Conservation (phyloP, 2,329 filamentous ascomycete species). For the Sporothrix brasiliensis region DNA sequence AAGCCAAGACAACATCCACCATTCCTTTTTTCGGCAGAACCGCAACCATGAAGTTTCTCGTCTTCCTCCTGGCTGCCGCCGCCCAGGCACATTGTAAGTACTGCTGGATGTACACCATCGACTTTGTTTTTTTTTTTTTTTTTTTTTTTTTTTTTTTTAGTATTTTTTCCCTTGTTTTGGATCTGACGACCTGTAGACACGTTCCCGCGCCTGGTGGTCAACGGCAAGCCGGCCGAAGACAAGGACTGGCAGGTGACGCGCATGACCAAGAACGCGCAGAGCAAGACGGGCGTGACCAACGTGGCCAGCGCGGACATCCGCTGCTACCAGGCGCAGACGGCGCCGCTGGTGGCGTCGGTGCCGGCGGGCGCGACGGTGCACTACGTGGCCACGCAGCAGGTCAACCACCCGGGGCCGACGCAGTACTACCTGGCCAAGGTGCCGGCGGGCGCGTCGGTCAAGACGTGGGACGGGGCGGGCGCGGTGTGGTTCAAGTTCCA, state of each 20-base stretch:
- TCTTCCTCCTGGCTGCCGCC: constrained; percentile 37
- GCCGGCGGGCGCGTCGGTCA: constrained; percentile 42
- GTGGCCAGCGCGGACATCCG: constrained; percentile 40
- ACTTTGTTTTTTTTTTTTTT: background rate
- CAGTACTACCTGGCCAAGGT: constrained; percentile 46
- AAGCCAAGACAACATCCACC: constrained; percentile 5
- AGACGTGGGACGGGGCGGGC: constrained; percentile 43
- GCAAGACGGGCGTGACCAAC: constrained; percentile 41
- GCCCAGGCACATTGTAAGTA: constrained; percentile 39
- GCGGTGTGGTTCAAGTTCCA: constrained; percentile 48
- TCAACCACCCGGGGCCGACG: constrained; percentile 47
- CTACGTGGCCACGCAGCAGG: constrained; percentile 45
- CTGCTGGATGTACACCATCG: background rate
- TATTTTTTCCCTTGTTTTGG: no score
- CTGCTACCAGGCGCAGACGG: constrained; percentile 39
- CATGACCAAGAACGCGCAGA: constrained; percentile 45
- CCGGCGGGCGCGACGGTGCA: constrained; percentile 46
- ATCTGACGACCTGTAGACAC: constrained; percentile 32
- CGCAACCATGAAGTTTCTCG: constrained; percentile 36
- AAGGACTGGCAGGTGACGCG: constrained; percentile 40
- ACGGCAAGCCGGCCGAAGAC: constrained; percentile 36
- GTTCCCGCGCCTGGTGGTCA: constrained; percentile 35
- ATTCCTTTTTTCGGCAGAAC: background rate
- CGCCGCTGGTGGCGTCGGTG: constrained; percentile 43
- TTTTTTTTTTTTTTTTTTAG: background rate